Conservation (phyloP, 805 yeast genomes). For the Nakazawaea wickerhamii region DNA sequence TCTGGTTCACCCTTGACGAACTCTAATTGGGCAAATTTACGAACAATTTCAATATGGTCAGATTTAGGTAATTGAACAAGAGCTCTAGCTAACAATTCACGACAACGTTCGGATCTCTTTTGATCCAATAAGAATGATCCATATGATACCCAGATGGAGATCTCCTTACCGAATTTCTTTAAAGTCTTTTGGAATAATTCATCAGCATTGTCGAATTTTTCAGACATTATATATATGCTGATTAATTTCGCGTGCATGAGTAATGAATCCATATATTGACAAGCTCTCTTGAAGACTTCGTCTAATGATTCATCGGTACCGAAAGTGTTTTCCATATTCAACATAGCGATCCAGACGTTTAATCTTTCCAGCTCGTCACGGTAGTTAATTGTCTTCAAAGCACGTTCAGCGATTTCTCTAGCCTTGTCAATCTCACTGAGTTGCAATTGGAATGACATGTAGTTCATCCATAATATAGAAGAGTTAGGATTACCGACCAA, state of each 20-base stretch:
- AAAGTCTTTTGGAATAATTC: constrained; percentile 58
- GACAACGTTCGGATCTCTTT: constrained; percentile 54
- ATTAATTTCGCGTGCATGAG: constrained; percentile 76
- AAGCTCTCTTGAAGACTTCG: constrained; percentile 74
- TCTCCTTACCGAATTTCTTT: constrained; percentile 75
- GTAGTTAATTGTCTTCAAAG: constrained; percentile 81
- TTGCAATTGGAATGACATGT: constrained; percentile 96
- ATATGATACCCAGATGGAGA: constrained; percentile 75
- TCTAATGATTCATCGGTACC: constrained; percentile 82
- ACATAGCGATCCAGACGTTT: constrained; percentile 92
- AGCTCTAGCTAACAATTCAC: constrained; percentile 68
- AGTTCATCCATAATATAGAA: constrained; percentile 94
- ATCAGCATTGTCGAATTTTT: constrained; percentile 66
- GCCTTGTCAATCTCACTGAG: constrained; percentile 92
- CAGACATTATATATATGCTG: constrained; percentile 69
- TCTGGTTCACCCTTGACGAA: constrained; percentile 85
- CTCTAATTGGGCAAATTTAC: constrained; percentile 86
- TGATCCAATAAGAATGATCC: constrained; percentile 70
- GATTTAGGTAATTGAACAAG: constrained; percentile 66
- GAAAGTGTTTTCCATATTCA: constrained; percentile 90
- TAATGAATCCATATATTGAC: constrained; percentile 87
- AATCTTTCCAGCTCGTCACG: constrained; percentile 90
- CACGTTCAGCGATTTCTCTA: constrained; percentile 88
- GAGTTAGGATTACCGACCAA: constrained; percentile 91
- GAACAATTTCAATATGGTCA: constrained; percentile 72